Conservation (phyloP, 2,329 filamentous ascomycete genomes). For the Microcera coccophila region DNA sequence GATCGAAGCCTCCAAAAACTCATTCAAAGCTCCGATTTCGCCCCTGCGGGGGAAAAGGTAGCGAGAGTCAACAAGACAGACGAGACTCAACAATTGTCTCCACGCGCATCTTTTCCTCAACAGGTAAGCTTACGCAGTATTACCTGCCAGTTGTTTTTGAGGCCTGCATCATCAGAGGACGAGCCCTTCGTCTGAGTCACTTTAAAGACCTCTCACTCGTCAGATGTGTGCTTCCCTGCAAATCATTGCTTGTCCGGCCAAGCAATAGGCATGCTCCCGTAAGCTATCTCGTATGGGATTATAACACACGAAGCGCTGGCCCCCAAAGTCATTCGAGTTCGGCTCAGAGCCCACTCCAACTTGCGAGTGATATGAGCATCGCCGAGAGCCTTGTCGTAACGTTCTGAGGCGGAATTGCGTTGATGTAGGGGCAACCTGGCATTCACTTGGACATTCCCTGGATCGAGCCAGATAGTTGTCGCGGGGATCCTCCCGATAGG, state of each 20-base stretch:
- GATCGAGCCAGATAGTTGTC: slow-evolving; percentile 11
- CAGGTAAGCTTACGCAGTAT: no score
- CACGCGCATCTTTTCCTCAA: no score
- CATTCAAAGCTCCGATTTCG: slow-evolving; percentile 25
- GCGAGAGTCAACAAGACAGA: slow-evolving; percentile 10
- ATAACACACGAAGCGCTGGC: slow-evolving; percentile 12
- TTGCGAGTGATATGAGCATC: slow-evolving; percentile 11
- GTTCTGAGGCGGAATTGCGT: slow-evolving; percentile 11
- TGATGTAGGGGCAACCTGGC: background rate
- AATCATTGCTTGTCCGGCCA: slow-evolving; percentile 8
- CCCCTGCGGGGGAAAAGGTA: slow-evolving; percentile 16
- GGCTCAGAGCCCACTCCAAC: slow-evolving; percentile 8
- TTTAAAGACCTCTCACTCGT: slow-evolving; percentile 1
- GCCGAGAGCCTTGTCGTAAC: slow-evolving; percentile 14
- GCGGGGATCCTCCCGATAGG: slow-evolving; percentile 25
- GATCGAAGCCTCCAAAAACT: slow-evolving; percentile 20
- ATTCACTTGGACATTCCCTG: slow-evolving; percentile 12
- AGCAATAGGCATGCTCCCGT: slow-evolving; percentile 3
- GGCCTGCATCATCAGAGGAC: background rate
- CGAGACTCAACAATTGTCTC: no score
- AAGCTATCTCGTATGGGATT: slow-evolving; percentile 1
- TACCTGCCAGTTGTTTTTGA: background rate
- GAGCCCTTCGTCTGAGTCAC: slow-evolving; percentile 12
- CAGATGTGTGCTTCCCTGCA: slow-evolving; percentile 8
- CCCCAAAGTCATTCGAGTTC: slow-evolving; percentile 21